Conservation (phyloP, 148 eudicot species). For the Rhododendron williamsianum region DNA sequence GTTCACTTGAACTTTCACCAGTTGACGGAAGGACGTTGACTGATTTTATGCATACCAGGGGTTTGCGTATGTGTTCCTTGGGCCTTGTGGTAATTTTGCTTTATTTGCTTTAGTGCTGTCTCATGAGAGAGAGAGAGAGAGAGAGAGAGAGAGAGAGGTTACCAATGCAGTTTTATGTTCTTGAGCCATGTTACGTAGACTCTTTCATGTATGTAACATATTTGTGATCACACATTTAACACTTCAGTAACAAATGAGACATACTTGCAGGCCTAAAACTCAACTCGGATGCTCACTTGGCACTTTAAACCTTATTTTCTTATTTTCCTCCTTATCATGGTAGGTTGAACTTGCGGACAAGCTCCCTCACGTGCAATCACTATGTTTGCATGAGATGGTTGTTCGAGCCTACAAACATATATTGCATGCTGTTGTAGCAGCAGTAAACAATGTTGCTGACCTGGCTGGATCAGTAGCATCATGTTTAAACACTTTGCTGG, state of each 20-base stretch:
- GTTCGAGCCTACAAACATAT: slow-evolving; percentile 98
- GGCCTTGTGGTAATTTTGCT: slow-evolving; percentile 77
- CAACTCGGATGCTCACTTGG: not conserved
- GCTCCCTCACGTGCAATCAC: slow-evolving; percentile 94
- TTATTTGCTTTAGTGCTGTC: not conserved
- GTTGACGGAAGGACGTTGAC: slow-evolving; percentile 97
- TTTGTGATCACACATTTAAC: not conserved
- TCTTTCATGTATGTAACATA: not conserved
- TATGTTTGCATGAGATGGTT: slow-evolving; percentile 98
- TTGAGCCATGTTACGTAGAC: not conserved
- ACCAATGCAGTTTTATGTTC: not conserved
- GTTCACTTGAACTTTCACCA: slow-evolving; percentile 97
- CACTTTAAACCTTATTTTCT: slow-evolving; percentile 12
- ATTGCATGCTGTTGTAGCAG: slow-evolving; percentile 87
- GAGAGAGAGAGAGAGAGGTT: not conserved
- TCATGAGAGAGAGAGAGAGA: not conserved
- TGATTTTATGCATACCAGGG: slow-evolving; percentile 99
- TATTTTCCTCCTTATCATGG: slow-evolving; percentile 27
- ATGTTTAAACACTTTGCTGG: slow-evolving; percentile 82
- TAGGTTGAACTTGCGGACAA: slow-evolving; percentile 97
- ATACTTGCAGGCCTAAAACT: not conserved
- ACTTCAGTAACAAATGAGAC: not conserved
- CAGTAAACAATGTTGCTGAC: slow-evolving; percentile 50
- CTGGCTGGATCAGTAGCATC: slow-evolving; percentile 75
- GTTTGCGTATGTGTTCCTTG: slow-evolving; percentile 94